A percentile compares a stretch with the other conserved stretches of the same genome.
phyloP scores from a whole-genome alignment of 164 flowering plant genomes.

The Annona squamosa region DNA sequence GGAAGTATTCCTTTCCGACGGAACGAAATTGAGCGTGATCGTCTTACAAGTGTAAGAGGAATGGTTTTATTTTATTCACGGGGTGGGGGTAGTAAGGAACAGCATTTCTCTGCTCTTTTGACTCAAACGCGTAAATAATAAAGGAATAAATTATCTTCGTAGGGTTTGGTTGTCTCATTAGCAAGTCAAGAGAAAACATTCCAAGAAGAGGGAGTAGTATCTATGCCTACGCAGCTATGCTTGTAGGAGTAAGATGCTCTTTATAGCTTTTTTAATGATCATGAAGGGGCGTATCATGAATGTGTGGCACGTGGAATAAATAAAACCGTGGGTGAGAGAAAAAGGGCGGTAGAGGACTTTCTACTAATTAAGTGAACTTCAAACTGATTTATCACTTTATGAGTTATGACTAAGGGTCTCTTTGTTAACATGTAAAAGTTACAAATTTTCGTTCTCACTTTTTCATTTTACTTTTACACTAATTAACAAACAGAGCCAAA shows the following conservation, averaged over 20 bases:
- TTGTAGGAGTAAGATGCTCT: not conserved
- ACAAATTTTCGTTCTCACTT: no score
- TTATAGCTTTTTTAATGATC: not conserved
- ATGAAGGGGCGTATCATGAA: not conserved
- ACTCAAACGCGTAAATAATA: constrained; percentile 1
- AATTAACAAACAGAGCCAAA: no score
- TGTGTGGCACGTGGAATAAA: not conserved
- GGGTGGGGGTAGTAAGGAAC: constrained; percentile 4
- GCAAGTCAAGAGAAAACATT: not conserved
- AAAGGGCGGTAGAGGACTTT: no score
- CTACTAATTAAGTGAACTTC: no score
- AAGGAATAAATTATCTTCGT: not conserved
- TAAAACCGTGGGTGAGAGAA: not conserved
- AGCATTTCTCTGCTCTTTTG: constrained; percentile 11
- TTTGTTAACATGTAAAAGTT: no score
- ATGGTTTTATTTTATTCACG: not conserved
- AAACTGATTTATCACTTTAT: no score
- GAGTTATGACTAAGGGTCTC: no score
- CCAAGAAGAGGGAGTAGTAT: not conserved
- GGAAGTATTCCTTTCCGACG: constrained; percentile 9
- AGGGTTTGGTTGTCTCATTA: not conserved
- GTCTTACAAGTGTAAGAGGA: not conserved
- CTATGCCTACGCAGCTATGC: not conserved
- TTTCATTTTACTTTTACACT: no score
- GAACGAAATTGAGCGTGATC: not conserved